Percentiles rank a stretch among this genome's conserved stretches.
Conservation (phyloP, 1,284 basidiomycete genomes). For the Sporisorium iseilematis-ciliati region DNA sequence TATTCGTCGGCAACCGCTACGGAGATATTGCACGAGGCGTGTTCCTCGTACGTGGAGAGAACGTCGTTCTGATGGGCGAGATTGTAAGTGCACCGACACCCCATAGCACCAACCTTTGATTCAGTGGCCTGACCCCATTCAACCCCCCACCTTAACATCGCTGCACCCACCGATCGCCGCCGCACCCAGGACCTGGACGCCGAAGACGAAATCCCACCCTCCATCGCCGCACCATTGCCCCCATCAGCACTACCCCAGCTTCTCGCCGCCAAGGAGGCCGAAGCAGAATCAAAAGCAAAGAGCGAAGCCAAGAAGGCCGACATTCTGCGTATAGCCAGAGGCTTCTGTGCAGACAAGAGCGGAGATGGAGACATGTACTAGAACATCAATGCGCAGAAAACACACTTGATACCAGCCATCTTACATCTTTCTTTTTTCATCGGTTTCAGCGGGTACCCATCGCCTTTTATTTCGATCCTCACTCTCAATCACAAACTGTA, state of each 20-base stretch:
- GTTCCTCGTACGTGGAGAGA: slow-evolving; percentile 96
- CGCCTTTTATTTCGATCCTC: not conserved
- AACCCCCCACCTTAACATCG: not conserved
- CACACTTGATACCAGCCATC: slow-evolving; percentile 18
- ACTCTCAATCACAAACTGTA: slow-evolving; percentile 22
- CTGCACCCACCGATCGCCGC: not conserved
- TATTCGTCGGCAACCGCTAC: slow-evolving; percentile 76
- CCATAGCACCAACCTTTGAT: slow-evolving; percentile 46
- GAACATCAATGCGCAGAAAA: not conserved
- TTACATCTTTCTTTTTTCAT: slow-evolving; percentile 1
- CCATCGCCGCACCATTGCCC: slow-evolving; percentile 59
- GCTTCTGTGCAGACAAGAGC: slow-evolving; percentile 66
- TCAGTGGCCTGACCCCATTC: not conserved
- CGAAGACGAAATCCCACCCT: slow-evolving; percentile 65
- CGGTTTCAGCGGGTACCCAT: not conserved
- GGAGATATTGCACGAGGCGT: slow-evolving; percentile 88
- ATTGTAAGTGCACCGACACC: slow-evolving; percentile 76
- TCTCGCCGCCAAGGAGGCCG: slow-evolving; percentile 54
- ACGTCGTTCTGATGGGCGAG: slow-evolving; percentile 96
- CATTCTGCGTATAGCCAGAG: slow-evolving; percentile 55
- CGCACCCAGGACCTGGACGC: slow-evolving; percentile 61
- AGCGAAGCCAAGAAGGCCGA: slow-evolving; percentile 61
- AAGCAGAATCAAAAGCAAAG: slow-evolving; percentile 58
- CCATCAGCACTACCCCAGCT: slow-evolving; percentile 57
- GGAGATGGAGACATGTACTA: slow-evolving; percentile 67